Base-by-base conservation (phyloP, 1,139 yeast species). In the Candida glucosophila region DNA sequence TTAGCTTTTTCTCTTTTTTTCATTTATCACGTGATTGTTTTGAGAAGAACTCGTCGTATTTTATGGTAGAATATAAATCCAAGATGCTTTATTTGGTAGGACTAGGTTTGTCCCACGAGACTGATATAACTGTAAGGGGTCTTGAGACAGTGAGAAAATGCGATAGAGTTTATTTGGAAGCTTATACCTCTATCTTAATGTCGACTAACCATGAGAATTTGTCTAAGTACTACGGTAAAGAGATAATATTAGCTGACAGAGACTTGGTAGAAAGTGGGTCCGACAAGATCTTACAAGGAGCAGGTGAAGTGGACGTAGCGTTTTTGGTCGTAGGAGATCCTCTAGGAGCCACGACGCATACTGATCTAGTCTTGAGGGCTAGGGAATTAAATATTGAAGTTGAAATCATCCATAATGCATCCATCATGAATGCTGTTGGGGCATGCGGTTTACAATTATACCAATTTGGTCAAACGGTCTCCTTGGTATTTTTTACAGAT, bases 371-470 rank as follows among this genome's bases (percentile, higher is more conserved):
- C 20, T 70, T 90, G 32, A 67, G 98, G 42, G 97, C 97, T 18
- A 71, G 94, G 40, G 94, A 82, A 52, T 64, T 77, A 35, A 74
- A 73, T 2, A 83, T 90, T 45, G 61, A 68, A 30, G 85, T 82
- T 23, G 92, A 82, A 45, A 72, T 82, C 26, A 73, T 90, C 32
- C 98, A 90, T 57, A 90, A 90, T 53, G 98, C 98, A 3, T 82
- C 95, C 14, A 93, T 90, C 13, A 86, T 90, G 96, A 90, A 90
- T 49, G 98, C 98, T 0, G 94, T 90, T 14, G 98, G 98, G 9
- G 94, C 96, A 2, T 86, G 96, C 59, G 98, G 98, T 14, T 67
- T 90, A 37, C 98, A 90, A 52, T 67, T 90, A 33, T 90, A 90
- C 55, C 88, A 81, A 43, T 90, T 88, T 55, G 98, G 98, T 6